Base-by-base conservation (phyloP, 2,329 filamentous ascomycete genomes). In the Talaromyces sp. region DNA sequence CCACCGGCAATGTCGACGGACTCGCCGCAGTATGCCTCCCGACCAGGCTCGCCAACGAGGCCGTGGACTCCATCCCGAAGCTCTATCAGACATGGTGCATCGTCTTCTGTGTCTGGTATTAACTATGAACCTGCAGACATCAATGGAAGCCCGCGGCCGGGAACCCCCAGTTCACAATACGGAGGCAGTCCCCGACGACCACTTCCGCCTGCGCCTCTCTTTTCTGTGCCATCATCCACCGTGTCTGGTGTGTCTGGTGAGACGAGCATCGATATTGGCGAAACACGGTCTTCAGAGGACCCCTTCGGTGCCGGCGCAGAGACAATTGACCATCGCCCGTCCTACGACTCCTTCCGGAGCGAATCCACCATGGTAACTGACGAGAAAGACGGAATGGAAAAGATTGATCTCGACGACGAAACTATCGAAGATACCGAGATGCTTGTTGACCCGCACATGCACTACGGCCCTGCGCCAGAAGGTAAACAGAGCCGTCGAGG, bases 401-500 rank as follows among this genome's bases (percentile, higher is more conserved):
- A 78, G 60, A 65, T 78, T 39, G 73, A 79, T 39, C 72, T 80
- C 15, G 80, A 82, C 27, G 53, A 74, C 77, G 19, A 70, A 73
- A 10, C 74, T 77, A 4, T 70, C 74, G 39, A 73, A 67, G 28
- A 83, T 87, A 58, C 89, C 91, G 73, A 69, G 22, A 83, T 87
- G 59, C 89, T 92, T 71, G 82, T 85, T 27, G 89, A 77, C 49
- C 68, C 70, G 1, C 91, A 78, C 58, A 70, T 82, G 58, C 87
- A 92, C 73, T 96, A 96, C 72, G 93, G 91, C 0, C 91, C 92
- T 0, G 93, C 92, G 1, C 95, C 95, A 0, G 85, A 89, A 59
- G 92, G 91, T 9, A 90, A 91, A 61, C 95, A 99, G 73, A 88
- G 91, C 71, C 87, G 95, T 60, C 85, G 95, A 70, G 95, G 95